Percentiles rank a stretch among this genome's conserved stretches.
phyloP scores from a whole-genome alignment of 495 filamentous ascomycete species.

The Pseudoneurospora amorphoporcata region DNA sequence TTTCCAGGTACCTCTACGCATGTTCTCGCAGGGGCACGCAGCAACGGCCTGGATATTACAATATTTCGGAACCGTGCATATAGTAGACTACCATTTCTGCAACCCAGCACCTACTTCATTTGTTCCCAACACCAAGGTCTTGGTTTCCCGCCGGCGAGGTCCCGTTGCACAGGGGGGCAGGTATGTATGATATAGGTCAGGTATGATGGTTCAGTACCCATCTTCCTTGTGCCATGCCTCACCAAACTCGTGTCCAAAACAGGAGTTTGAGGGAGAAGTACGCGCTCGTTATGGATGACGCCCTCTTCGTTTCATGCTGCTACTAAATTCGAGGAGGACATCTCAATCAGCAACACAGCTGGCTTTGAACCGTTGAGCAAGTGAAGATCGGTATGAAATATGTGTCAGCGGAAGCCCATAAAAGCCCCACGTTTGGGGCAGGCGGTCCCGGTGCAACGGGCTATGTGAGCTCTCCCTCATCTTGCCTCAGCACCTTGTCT shows the following conservation, averaged over 20 bases:
- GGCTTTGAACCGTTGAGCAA: neutral
- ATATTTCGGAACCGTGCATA: neutral
- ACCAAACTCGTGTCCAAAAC: neutral
- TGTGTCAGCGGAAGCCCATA: neutral
- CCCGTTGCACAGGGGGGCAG: neutral
- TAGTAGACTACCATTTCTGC: neutral
- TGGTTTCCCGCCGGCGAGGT: neutral
- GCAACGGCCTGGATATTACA: neutral
- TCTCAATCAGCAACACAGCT: neutral
- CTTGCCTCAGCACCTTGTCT: neutral
- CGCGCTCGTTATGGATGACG: neutral
- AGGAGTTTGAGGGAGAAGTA: neutral
- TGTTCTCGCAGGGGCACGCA: neutral
- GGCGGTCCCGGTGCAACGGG: neutral
- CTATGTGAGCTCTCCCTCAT: neutral
- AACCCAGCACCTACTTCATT: neutral
- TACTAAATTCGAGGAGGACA: neutral
- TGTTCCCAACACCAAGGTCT: neutral
- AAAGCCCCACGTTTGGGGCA: neutral
- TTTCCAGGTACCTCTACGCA: neutral
- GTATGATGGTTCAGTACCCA: neutral
- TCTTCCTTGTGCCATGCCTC: neutral
- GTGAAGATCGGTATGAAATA: neutral
- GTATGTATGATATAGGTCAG: neutral
- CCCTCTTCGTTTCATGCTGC: neutral